phyloP scores from a whole-genome alignment of 192 early-diverging fungal species.

The Dissophora ornata region DNA sequence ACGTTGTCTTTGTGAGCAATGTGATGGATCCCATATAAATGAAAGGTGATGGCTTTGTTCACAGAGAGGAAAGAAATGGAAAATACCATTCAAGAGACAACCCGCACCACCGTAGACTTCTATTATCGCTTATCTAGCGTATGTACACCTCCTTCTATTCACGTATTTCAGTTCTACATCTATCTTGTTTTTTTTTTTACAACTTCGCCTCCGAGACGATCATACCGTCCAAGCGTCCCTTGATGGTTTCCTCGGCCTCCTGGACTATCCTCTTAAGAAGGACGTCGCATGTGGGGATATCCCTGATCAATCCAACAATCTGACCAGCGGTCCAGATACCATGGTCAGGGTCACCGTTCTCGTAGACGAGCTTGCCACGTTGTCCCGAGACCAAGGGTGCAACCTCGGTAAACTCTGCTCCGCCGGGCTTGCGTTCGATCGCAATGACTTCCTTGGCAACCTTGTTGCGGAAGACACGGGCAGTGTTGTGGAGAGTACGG shows the following conservation, averaged over 20 bases:
- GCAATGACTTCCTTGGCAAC: constrained; percentile 75
- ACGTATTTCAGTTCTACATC: too few relatives aligned
- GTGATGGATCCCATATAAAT: too few relatives aligned
- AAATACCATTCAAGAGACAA: too few relatives aligned
- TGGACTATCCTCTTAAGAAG: constrained; percentile 67
- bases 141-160: too few relatives aligned
- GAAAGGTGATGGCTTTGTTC: too few relatives aligned
- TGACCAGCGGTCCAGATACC: constrained; percentile 76
- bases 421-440: constrained; percentile 71
- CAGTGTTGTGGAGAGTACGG: constrained; percentile 81
- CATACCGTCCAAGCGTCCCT: constrained; percentile 29
- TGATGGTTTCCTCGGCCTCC: constrained; percentile 62
- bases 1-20: too few relatives aligned
- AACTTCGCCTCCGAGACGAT: constrained; percentile 41
- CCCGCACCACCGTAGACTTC: too few relatives aligned
- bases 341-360: constrained; percentile 66
- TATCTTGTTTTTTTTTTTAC: too few relatives aligned
- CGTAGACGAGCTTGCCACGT: constrained; percentile 67
- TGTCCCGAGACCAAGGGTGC: constrained; percentile 74
- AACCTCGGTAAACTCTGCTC: constrained; percentile 76
- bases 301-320: constrained; percentile 78
- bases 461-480: constrained; percentile 79
- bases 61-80: too few relatives aligned
- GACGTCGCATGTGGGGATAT: constrained; percentile 81
- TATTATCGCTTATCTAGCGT: too few relatives aligned